phyloP scores from a whole-genome alignment of 306 rosid genomes.

The Dalbergia oliveri region DNA sequence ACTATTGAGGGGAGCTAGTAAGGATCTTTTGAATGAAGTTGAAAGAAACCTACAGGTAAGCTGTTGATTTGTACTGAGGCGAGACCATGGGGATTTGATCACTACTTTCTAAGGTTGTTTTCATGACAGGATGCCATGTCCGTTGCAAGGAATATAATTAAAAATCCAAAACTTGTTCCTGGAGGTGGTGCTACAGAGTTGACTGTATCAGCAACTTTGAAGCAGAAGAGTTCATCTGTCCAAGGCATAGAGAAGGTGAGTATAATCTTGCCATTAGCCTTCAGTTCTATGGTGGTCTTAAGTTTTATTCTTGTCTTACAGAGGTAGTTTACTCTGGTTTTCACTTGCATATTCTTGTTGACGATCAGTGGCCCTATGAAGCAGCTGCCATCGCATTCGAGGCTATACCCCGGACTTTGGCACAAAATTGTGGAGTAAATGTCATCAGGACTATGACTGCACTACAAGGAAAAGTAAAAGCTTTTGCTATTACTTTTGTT shows the following conservation, averaged over 20 bases:
- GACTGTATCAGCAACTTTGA: conserved; percentile 74
- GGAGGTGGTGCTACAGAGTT: conserved; percentile 85
- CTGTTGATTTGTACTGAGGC: conserved; percentile 15
- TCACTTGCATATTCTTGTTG: conserved; percentile 19
- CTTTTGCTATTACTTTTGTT: not conserved
- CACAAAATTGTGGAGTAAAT: conserved; percentile 84
- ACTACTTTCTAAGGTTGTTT: conserved; percentile 43
- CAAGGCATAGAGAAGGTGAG: conserved; percentile 79
- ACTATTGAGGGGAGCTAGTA: conserved; percentile 84
- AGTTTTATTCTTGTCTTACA: not conserved
- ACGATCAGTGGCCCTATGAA: conserved; percentile 80
- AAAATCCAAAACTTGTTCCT: conserved; percentile 84
- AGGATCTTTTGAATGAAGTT: conserved; percentile 82
- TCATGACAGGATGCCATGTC: conserved; percentile 78
- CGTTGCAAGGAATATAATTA: conserved; percentile 80
- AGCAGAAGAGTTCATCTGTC: conserved; percentile 77
- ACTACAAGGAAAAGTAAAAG: conserved; percentile 73
- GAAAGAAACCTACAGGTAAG: conserved; percentile 87
- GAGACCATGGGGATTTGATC: not conserved
- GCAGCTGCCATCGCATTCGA: conserved; percentile 81
- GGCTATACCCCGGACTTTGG: conserved; percentile 84
- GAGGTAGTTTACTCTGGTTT: conserved; percentile 11
- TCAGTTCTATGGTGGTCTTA: not conserved
- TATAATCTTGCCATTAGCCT: not conserved
- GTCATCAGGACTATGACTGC: conserved; percentile 79